Percentiles rank a stretch among this genome's conserved stretches.
Evolutionary conservation across 139 green algal genomes (phyloP).

Genomic region (Dunaliella sp.): DNA sequence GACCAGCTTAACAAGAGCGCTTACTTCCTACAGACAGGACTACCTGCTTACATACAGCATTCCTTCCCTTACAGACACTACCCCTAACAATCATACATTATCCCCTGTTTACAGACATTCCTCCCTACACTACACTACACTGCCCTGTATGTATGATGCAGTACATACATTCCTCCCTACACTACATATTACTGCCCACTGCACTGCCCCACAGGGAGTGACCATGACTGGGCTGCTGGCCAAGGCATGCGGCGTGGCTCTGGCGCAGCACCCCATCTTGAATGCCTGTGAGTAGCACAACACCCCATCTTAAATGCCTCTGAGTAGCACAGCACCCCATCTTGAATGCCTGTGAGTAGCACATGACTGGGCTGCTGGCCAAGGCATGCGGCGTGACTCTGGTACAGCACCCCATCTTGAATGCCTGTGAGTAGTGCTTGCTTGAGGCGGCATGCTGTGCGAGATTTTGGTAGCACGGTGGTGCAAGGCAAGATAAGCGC

Average conservation of each 20-base stretch:
- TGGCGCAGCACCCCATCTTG: conserved; percentile 89
- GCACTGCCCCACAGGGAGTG: conserved; percentile 78
- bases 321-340: conserved; percentile 74
- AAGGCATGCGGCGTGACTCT: conserved; percentile 92
- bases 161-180: too few relatives aligned
- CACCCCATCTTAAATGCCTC: conserved; percentile 90
- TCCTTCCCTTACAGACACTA: too few relatives aligned
- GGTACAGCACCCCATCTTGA: conserved; percentile 87
- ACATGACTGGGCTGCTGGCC: conserved; percentile 93
- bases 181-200: too few relatives aligned
- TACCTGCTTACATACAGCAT: too few relatives aligned
- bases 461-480: neutral
- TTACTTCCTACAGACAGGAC: too few relatives aligned
- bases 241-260: conserved; percentile 88
- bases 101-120: too few relatives aligned
- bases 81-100: too few relatives aligned
- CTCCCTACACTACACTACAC: too few relatives aligned
- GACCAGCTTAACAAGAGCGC: too few relatives aligned
- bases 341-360: conserved; percentile 75
- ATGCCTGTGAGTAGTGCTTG: conserved; percentile 58
- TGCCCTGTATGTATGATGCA: too few relatives aligned
- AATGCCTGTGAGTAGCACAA: conserved; percentile 64
- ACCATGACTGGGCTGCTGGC: conserved; percentile 97
- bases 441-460: neutral
- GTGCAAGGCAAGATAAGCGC: too few relatives aligned